Conservation (phyloP, 208 protist genomes). For the Leishmania guyanensis region DNA sequence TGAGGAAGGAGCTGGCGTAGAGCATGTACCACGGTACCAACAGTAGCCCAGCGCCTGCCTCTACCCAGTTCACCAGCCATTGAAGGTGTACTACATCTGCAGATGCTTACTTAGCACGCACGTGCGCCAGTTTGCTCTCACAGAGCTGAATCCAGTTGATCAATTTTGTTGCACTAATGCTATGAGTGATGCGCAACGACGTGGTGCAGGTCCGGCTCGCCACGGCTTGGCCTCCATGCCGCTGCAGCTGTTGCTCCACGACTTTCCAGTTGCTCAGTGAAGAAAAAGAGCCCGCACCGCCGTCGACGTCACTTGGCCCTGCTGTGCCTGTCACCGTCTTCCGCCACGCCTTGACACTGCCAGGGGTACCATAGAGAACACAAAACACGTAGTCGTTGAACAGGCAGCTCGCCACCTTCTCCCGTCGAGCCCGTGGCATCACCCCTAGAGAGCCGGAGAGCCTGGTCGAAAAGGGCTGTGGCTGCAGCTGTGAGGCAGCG, state of each 20-base stretch:
- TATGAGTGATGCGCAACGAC: constrained; percentile 34
- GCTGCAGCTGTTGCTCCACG: constrained; percentile 43
- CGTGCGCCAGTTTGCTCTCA: constrained; percentile 2
- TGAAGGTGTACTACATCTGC: constrained; percentile 36
- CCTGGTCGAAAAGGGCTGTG: constrained; percentile 10
- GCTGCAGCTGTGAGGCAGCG: not conserved
- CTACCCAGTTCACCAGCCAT: constrained; percentile 39
- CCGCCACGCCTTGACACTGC: not conserved
- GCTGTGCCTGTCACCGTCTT: not conserved
- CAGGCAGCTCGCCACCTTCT: constrained; percentile 23
- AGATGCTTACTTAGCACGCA: constrained; percentile 11
- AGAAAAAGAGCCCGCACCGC: not conserved
- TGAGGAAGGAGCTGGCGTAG: constrained; percentile 32
- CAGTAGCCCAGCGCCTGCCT: constrained; percentile 22
- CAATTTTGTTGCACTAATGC: constrained; percentile 24
- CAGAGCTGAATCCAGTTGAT: constrained; percentile 40
- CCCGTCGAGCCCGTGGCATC: constrained; percentile 5
- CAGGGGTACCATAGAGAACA: constrained; percentile 38
- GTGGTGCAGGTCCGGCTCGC: constrained; percentile 19
- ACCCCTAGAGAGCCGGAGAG: constrained; percentile 14
- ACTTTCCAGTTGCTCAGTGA: constrained; percentile 13
- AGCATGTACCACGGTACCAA: constrained; percentile 45
- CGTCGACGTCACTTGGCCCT: not conserved
- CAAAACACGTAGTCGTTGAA: constrained; percentile 50
- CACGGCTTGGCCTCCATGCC: constrained; percentile 39